Conservation (phyloP, 2,329 filamentous ascomycete species). For the Venturia aucupariae region DNA sequence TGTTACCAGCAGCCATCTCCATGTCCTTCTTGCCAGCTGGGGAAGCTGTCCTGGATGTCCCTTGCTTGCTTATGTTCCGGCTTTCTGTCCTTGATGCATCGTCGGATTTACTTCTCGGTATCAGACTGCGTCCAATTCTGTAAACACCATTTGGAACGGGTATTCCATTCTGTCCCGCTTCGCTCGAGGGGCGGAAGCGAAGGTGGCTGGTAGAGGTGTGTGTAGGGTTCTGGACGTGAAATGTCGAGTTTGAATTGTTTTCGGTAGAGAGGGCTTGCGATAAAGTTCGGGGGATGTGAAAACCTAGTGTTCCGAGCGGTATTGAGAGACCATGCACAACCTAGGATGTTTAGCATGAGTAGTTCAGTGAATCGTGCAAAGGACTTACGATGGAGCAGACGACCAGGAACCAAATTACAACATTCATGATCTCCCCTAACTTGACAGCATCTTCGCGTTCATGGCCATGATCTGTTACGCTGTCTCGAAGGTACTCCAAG, state of each 20-base stretch:
- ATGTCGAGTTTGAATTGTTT: background rate
- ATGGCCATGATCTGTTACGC: constrained; percentile 48
- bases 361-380: background rate
- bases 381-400: constrained; percentile 70
- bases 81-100: background rate
- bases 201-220: background rate
- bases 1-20: background rate
- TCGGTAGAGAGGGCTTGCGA: constrained; percentile 36
- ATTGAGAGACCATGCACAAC: constrained; percentile 76
- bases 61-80: background rate
- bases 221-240: background rate
- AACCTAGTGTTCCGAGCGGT: constrained; percentile 58
- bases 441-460: constrained; percentile 56
- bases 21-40: background rate
- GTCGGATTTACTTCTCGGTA: background rate
- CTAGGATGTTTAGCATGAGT: constrained; percentile 27
- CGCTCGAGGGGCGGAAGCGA: background rate
- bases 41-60: background rate
- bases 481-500: constrained; percentile 56
- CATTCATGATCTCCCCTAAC: constrained; percentile 55
- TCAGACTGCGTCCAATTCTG: background rate
- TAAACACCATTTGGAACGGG: constrained; percentile 1
- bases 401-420: constrained; percentile 79
- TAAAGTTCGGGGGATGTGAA: constrained; percentile 55
- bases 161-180: background rate